Conservation (phyloP, 257 asterid genomes). For the Handroanthus guayacan region DNA sequence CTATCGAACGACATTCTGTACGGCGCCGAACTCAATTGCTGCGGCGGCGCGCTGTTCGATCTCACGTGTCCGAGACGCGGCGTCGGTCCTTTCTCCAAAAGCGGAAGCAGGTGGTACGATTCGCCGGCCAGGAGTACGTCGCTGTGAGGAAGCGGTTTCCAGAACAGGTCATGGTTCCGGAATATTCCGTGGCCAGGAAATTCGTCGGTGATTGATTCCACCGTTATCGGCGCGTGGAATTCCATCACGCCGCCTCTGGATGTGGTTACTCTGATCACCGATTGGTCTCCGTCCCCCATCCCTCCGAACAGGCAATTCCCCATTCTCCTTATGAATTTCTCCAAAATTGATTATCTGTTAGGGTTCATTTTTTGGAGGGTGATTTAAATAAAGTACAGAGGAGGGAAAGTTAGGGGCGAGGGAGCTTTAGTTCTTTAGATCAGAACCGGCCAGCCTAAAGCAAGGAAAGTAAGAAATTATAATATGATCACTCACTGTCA, state of each 20-base stretch:
- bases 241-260: slow-evolving; percentile 84
- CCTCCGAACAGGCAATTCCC: slow-evolving; percentile 86
- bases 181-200: slow-evolving; percentile 87
- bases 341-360: neutral
- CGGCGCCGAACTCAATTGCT: slow-evolving; percentile 39
- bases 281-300: slow-evolving; percentile 48
- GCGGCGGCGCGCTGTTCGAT: slow-evolving; percentile 65
- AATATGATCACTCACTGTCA: slow-evolving; percentile 38
- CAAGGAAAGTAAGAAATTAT: slow-evolving; percentile 25
- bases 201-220: slow-evolving; percentile 77
- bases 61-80: slow-evolving; percentile 60
- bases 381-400: slow-evolving; percentile 42
- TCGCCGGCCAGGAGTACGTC: slow-evolving; percentile 64
- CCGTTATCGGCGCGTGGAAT: slow-evolving; percentile 60
- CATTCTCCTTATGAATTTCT: slow-evolving; percentile 47
- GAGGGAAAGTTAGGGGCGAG: slow-evolving; percentile 37
- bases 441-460: slow-evolving; percentile 26
- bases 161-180: slow-evolving; percentile 72
- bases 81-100: slow-evolving; percentile 23
- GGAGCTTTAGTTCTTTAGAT: slow-evolving; percentile 34
- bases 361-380: slow-evolving; percentile 44
- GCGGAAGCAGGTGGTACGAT: slow-evolving; percentile 78
- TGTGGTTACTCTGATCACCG: slow-evolving; percentile 59
- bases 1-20: slow-evolving; percentile 86
- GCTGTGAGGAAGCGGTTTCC: slow-evolving; percentile 77